These are phyloP conservation scores for Trichoderma guizhouense DNA, from an alignment of 2,329 filamentous ascomycete species.

Conservation along the genomic window DNA sequence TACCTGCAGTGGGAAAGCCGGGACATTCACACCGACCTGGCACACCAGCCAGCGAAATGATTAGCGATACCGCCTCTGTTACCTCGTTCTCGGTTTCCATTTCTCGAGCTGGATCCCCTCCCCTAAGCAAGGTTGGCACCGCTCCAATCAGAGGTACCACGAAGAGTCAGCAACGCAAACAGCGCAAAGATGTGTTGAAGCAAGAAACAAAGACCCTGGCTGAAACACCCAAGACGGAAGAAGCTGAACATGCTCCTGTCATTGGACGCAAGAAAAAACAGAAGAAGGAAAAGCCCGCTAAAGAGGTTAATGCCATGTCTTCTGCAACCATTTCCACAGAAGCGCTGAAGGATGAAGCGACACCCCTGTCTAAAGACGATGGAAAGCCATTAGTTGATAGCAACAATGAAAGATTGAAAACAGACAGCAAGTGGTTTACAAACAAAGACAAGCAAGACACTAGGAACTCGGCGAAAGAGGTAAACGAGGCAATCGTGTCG, in stretches of 20 bases:
- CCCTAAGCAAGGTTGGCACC: constrained; percentile 60
- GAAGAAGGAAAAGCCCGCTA: constrained; percentile 63
- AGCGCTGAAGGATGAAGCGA: constrained; percentile 17
- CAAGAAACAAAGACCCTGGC: constrained; percentile 57
- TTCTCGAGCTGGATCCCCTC: constrained; percentile 69
- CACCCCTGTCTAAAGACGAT: constrained; percentile 7
- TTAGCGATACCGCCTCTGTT: constrained; percentile 74
- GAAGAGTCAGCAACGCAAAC: constrained; percentile 76
- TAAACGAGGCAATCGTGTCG: constrained; percentile 19
- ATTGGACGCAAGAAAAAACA: constrained; percentile 80
- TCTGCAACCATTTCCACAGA: constrained; percentile 15
- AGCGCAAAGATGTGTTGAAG: constrained; percentile 64
- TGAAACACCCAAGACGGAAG: constrained; percentile 49
- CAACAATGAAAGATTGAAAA: neutral
- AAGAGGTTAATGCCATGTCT: constrained; percentile 21
- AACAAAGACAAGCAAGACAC: neutral
- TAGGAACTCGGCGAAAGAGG: neutral
- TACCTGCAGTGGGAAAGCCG: constrained; percentile 27
- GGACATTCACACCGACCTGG: constrained; percentile 52
- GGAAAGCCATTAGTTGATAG: neutral
- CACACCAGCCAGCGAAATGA: constrained; percentile 68
- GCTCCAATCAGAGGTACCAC: constrained; percentile 67
- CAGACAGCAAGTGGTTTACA: neutral
- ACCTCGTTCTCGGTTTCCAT: constrained; percentile 66
- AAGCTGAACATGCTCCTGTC: constrained; percentile 65